Evolutionary conservation across 441 rosid genomes (phyloP).

Genomic region (Syzygium malaccense): DNA sequence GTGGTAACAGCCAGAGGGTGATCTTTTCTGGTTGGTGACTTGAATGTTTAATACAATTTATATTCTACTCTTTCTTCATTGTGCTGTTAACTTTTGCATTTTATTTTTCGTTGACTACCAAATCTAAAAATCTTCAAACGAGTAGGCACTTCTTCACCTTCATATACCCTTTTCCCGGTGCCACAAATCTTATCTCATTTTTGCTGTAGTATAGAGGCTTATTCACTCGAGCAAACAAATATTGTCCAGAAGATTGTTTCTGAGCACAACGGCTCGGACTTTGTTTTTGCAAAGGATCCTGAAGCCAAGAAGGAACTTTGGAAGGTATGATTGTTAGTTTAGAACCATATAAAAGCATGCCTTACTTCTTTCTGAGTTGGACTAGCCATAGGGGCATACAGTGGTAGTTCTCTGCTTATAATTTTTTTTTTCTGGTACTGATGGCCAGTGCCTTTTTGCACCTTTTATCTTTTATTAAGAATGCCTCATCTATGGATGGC

Average conservation of each 20-base stretch:
- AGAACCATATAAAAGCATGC: neutral
- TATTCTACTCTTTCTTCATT: neutral
- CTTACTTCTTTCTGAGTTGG: neutral
- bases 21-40: neutral
- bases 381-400: neutral
- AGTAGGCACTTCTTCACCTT: neutral
- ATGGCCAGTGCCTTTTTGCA: neutral
- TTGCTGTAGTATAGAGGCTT: slow-evolving; percentile 50
- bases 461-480: neutral
- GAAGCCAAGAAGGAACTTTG: slow-evolving; percentile 89
- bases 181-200: slow-evolving; percentile 1
- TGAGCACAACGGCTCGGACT: slow-evolving; percentile 79
- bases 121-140: neutral
- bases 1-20: neutral
- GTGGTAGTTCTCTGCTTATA: neutral
- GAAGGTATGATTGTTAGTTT: slow-evolving; percentile 45
- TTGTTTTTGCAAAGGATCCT: slow-evolving; percentile 77
- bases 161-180: neutral
- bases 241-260: slow-evolving; percentile 83
- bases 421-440: neutral
- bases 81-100: neutral
- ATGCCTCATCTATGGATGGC: neutral
- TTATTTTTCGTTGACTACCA: neutral
- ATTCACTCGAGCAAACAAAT: slow-evolving; percentile 72
- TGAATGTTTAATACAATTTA: neutral